These are phyloP conservation scores for Gossypium lobatum DNA, from an alignment of 441 rosid species.

Conservation along the genomic window DNA sequence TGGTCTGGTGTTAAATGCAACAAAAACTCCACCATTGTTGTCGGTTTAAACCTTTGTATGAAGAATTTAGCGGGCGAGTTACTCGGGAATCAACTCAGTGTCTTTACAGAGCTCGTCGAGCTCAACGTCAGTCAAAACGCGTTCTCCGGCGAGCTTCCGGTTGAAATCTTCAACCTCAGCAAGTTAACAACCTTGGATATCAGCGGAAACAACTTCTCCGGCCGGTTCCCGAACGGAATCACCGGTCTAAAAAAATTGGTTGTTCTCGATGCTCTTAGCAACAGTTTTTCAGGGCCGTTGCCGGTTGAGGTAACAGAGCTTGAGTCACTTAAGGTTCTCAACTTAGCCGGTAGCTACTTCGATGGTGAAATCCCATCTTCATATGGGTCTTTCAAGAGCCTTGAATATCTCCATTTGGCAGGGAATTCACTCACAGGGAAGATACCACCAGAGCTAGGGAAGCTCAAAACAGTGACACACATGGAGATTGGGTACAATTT, in stretches of 20 bases:
- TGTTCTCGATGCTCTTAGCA: constrained; percentile 75
- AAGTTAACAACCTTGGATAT: constrained; percentile 62
- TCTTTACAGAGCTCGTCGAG: constrained; percentile 53
- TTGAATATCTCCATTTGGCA: constrained; percentile 75
- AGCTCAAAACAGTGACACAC: constrained; percentile 55
- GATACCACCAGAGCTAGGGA: constrained; percentile 71
- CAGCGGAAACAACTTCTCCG: constrained; percentile 82
- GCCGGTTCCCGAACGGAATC: constrained; percentile 49
- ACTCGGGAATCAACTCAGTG: constrained; percentile 37
- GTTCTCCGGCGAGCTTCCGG: constrained; percentile 61
- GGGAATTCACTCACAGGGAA: constrained; percentile 64
- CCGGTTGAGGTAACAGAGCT: constrained; percentile 51
- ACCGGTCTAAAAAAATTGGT: constrained; percentile 40
- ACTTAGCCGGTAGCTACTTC: constrained; percentile 92
- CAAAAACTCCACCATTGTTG: constrained; percentile 43
- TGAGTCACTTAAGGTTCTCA: constrained; percentile 55
- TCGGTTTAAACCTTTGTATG: constrained; percentile 55
- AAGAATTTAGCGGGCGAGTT: constrained; percentile 59
- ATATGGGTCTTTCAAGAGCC: constrained; percentile 63
- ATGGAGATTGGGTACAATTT: constrained; percentile 96
- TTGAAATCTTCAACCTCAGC: constrained; percentile 45
- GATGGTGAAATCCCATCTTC: constrained; percentile 67
- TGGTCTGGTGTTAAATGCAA: constrained; percentile 84
- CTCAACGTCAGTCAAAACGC: constrained; percentile 79
- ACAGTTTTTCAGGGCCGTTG: constrained; percentile 81